Conservation (phyloP, 2,329 filamentous ascomycete genomes). For the Byssochlamys sp. region DNA sequence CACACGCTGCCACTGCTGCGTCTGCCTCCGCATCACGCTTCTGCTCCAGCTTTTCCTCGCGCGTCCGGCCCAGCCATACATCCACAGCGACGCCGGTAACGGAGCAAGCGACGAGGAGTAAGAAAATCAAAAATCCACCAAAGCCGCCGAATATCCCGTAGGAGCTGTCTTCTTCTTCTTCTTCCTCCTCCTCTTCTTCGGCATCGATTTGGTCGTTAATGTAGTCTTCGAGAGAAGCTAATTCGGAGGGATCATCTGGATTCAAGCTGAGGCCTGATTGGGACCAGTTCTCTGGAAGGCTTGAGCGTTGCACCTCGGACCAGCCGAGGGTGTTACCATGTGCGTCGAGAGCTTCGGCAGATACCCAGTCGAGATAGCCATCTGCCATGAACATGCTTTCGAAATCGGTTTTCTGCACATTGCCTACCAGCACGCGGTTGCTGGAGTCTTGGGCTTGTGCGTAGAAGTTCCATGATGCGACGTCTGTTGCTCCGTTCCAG, state of each 20-base stretch:
- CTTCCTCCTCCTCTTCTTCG: background rate
- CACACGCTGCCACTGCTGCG: background rate
- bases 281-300: constrained; percentile 9
- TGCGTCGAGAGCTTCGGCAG: constrained; percentile 20
- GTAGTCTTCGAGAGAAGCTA: background rate
- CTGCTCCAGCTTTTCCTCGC: background rate
- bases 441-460: constrained; percentile 2
- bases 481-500: constrained; percentile 44
- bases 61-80: background rate
- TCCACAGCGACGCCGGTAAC: background rate
- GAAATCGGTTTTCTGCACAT: constrained; percentile 24
- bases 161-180: background rate
- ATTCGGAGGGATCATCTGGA: background rate
- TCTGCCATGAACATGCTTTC: constrained; percentile 26
- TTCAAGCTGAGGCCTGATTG: constrained; percentile 5
- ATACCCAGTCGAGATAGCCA: constrained; percentile 23
- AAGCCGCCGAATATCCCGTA: background rate
- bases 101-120: background rate
- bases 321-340: constrained; percentile 17
- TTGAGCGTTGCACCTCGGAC: constrained; percentile 8
- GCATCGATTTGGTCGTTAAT: background rate
- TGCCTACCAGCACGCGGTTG: constrained; percentile 16
- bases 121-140: background rate
- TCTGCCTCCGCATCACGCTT: background rate
- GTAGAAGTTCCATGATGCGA: constrained; percentile 31